Base-by-base conservation (phyloP, 331 rosid genomes). In the Phaseolus coccineus region DNA sequence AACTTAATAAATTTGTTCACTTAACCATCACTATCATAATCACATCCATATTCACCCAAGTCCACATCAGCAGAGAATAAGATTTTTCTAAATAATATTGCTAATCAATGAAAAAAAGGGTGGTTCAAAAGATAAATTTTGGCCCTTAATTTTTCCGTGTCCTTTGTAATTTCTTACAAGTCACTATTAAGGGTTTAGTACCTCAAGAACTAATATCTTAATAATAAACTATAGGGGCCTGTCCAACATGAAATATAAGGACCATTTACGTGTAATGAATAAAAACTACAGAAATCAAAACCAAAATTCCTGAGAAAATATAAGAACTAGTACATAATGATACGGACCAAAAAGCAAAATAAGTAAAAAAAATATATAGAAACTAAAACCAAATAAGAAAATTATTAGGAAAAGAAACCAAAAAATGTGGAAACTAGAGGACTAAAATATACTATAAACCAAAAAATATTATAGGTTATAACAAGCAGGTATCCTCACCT, bases 401-500 rank as follows among this genome's bases (percentile, higher is more conserved):
- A 24, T 6, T 25, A 25, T 25, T 5, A 3, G 7, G 25, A 46
- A 24, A 2, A 28, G 30, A 28, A 69, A 16, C 42, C 58, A 69
- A 14, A 69, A 15, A 69, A 14, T 19, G 15, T 27, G 28, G 44
- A 48, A 48, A 46, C 6, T 19, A 16, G 25, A 35, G 52, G 71
- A 31, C 50, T 62, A 69, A 67, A 67, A 28, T 31, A 37, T 14
- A 37, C 39, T 65, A 5, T 1, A 28, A 55, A 77, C 25, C 22
- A 28, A 56, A 78, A 57, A 25, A 19, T 7, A 69, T 11, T 63
- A n/a, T 30, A 69, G 48, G 27, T 35, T 37, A 64, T 31, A 77
- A 80, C 25, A 63, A 46, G 39, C 62, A 44, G 33, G 68, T 22
- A 42, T 37, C 25, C 87, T 79, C 78, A 93, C 98, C 99, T 66